Percentiles rank a stretch among this genome's conserved stretches.
phyloP scores from a whole-genome alignment of 1,139 yeast species.

The Pneumocystis canis region DNA sequence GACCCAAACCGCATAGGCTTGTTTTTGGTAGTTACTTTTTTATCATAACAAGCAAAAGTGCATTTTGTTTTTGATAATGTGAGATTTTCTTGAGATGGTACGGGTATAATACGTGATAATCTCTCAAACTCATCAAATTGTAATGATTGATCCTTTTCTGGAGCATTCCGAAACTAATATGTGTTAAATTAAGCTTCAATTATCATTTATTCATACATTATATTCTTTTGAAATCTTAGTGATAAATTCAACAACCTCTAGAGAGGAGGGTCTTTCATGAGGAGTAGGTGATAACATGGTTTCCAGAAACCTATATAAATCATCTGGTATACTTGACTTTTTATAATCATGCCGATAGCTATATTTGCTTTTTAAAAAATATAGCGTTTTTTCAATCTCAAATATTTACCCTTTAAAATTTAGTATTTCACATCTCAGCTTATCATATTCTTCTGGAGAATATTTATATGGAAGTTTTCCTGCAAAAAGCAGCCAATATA shows the following conservation, averaged over 20 bases:
- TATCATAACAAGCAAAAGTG: background rate
- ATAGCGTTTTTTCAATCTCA: background rate
- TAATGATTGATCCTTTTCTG: background rate
- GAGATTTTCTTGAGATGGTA: background rate
- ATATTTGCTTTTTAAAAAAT: background rate
- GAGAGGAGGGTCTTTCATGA: background rate
- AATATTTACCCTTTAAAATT: conserved; percentile 23
- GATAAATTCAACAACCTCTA: background rate
- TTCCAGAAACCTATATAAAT: background rate
- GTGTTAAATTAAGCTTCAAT: background rate
- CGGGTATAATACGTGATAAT: background rate
- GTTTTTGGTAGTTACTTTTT: background rate
- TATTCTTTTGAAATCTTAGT: background rate
- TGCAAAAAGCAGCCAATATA: conserved; percentile 60
- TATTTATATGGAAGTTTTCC: conserved; percentile 29
- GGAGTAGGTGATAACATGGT: background rate
- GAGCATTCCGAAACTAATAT: background rate
- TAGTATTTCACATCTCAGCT: conserved; percentile 31
- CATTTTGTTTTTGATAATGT: background rate
- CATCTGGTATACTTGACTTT: background rate
- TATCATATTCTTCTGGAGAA: conserved; percentile 25
- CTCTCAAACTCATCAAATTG: background rate
- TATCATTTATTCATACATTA: background rate
- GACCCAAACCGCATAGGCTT: background rate
- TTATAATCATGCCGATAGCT: background rate